Conservation (phyloP, 2,329 filamentous ascomycete species). For the Ophiocordyceps unilateralis region DNA sequence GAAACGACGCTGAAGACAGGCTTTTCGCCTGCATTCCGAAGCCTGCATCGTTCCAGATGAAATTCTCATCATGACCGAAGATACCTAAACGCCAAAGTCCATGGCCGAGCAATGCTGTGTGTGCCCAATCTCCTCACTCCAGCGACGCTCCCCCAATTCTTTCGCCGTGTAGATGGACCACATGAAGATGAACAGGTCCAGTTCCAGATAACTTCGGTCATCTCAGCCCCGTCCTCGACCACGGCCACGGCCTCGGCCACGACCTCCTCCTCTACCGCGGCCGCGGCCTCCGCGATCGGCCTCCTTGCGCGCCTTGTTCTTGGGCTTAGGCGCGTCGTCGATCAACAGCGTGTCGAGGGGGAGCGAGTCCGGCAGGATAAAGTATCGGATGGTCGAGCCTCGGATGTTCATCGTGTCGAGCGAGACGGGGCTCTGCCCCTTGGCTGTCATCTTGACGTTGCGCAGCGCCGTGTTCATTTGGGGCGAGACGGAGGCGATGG, state of each 20-base stretch:
- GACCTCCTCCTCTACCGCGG: conserved; percentile 33
- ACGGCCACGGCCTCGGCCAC: conserved; percentile 31
- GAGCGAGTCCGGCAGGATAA: conserved; percentile 87
- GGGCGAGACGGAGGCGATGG: conserved; percentile 88
- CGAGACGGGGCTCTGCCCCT: conserved; percentile 69
- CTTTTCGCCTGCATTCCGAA: background rate
- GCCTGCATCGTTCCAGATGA: no score
- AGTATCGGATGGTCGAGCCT: conserved; percentile 90
- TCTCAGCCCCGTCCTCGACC: conserved; percentile 17
- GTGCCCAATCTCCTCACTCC: background rate
- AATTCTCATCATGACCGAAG: background rate
- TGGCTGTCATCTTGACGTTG: conserved; percentile 90
- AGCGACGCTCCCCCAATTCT: background rate
- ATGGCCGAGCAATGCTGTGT: background rate
- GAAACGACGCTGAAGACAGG: background rate
- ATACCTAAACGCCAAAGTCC: background rate
- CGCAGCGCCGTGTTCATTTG: conserved; percentile 97
- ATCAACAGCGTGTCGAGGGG: conserved; percentile 90
- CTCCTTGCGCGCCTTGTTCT: conserved; percentile 99
- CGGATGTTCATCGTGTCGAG: conserved; percentile 95
- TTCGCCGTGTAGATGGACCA: background rate
- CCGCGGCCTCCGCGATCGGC: conserved; percentile 39
- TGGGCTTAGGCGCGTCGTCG: conserved; percentile 93
- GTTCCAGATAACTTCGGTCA: background rate
- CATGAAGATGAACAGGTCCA: background rate